Base-by-base conservation (phyloP, 495 filamentous ascomycete species). In the Articulospora tetracladia region DNA sequence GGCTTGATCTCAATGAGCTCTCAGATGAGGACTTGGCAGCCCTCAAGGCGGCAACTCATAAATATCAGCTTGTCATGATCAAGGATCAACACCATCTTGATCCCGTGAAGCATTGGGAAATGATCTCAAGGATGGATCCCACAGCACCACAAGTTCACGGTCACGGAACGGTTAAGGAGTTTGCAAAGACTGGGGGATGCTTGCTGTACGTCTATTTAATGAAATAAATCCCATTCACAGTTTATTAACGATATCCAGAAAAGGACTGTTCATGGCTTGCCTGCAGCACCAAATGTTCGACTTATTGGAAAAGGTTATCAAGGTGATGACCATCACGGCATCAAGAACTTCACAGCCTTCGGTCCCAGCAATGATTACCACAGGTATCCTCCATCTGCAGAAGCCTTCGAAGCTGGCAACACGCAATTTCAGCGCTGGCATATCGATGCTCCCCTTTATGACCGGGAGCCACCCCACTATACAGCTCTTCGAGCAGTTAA, bases 371-470 rank as follows among this genome's bases (percentile, higher is more conserved):
- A 74, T 28, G 72, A 74, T 54, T 75, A 68, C 58, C 74, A 77
- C 46, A 58, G 57, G 4, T 57, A 64, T 11, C 65, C 71, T 19
- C 66, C 68, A 22, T 61, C 60, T 13, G 41, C 50, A 17, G 66
- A 69, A 17, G 68, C 70, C 28, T 70, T 72, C 58, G 60, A 68
- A 3, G 63, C 62, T 17, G 74, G 74, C 25, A 65, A 74, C 27
- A 73, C 69, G 3, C 70, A 74, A 25, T 77, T 77, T 32, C 72
- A 75, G 39, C 61, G 74, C 7, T 76, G 74, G 74, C 75, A 77
- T 53, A 75, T 77, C 25, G 75, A 76, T 64, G 74, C 72, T 17
- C 73, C 74, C n/a, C 63, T 76, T 8, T 76, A 77, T 59, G 75
- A 54, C 23, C 60, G 69, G n/a, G 70, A 77, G 30, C 75, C 75